Base-by-base conservation (phyloP, 768 basidiomycete species). In the Suillus sp. region DNA sequence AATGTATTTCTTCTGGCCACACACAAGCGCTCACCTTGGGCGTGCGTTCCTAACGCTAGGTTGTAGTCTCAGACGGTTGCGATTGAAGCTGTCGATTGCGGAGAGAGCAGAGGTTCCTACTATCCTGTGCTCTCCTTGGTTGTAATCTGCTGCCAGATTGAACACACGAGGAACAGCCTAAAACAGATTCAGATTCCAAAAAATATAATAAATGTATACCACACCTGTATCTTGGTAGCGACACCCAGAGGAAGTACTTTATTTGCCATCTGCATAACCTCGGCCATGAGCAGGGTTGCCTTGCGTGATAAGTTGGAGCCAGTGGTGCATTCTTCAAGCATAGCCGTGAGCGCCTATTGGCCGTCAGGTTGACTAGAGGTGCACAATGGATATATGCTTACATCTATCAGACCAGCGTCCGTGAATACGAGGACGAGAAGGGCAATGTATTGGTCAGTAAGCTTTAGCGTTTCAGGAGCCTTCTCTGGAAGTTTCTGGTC, bases 361-460 rank as follows among this genome's bases (percentile, higher is more conserved):
- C 18, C 7, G 14, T 58, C 6, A 59, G 25, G 55, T 35, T 35
- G 14, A n/a, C 2, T 16, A 4, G 16, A 11, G 40, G 45, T 13
- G 16, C 3, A 0, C 10, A 40, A 30, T 16, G 30, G 32, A 37
- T 50, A 61, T 51, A 55, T 65, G 75, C 85, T 65, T 64, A 96
- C 96, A 74, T 98, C 95, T 51, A 95, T 77, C 1, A 99, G 78
- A 25, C 96, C 97, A 16, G 93, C 90, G 68, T 94, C 90, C 4
- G 89, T 86, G 63, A 99, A 87, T 2, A 97, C 86, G 20, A 92
- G 80, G 9, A 98, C 81, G 5, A 99, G 79, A 16, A 99, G 79
- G 0, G 92, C 91, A 58, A 95, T 85, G 72, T 95, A 99, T 70
- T 99, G 97, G 69, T 98, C 96, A 1, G 95, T 91, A 30, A 99